These are phyloP conservation scores for Cydonia oblonga DNA, from an alignment of 331 rosid species.

Conservation along the genomic window DNA sequence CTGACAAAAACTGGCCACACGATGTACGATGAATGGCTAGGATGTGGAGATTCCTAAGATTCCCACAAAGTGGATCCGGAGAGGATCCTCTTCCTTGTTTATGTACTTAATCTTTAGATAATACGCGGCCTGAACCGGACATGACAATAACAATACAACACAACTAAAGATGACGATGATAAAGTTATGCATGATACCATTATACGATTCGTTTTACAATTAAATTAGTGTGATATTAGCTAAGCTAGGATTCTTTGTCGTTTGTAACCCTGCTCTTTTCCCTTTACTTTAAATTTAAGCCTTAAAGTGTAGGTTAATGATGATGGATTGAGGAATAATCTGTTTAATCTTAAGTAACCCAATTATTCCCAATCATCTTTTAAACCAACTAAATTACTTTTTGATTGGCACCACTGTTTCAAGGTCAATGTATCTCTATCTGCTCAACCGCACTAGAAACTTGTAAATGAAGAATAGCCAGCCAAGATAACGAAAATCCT, in stretches of 20 bases:
- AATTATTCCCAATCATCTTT: conserved; percentile 28
- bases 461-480: conserved; percentile 23
- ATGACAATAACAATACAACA: too few relatives aligned
- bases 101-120: too few relatives aligned
- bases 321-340: conserved; percentile 10
- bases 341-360: conserved; percentile 23
- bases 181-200: too few relatives aligned
- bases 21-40: too few relatives aligned
- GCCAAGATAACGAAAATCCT: background rate
- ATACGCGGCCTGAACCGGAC: too few relatives aligned
- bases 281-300: conserved; percentile 4
- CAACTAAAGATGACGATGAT: too few relatives aligned
- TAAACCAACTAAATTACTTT: conserved; percentile 17
- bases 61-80: too few relatives aligned
- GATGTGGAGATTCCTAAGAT: too few relatives aligned
- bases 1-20: too few relatives aligned
- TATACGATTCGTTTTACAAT: too few relatives aligned
- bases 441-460: conserved; percentile 11
- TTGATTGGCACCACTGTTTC: conserved; percentile 11
- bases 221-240: background rate
- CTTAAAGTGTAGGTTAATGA: background rate
- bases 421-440: conserved; percentile 42
- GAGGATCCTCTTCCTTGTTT: too few relatives aligned
- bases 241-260: conserved; percentile 6
- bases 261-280: conserved; percentile 9